Percentiles rank a stretch among this genome's conserved stretches.
Conservation (phyloP, 495 filamentous ascomycete species). For the Aspergillus saccharolyticus region DNA sequence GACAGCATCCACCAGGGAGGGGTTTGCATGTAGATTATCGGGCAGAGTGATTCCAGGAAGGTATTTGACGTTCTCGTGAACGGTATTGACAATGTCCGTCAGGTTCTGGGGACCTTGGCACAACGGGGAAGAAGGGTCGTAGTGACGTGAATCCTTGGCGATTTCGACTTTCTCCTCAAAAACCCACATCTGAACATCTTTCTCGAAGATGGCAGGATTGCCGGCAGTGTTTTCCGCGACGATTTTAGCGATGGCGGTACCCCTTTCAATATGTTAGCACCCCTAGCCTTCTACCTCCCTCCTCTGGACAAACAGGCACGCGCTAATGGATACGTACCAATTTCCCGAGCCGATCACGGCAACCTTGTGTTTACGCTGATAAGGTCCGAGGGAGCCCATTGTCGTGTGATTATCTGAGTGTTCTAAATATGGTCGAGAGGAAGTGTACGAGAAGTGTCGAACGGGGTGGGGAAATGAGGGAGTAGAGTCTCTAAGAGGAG, state of each 20-base stretch:
- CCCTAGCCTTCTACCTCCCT: not conserved
- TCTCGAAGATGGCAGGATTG: constrained; percentile 75
- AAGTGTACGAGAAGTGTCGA: constrained; percentile 12
- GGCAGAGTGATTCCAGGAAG: constrained; percentile 83
- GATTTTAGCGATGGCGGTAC: constrained; percentile 94
- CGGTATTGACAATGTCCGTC: constrained; percentile 80
- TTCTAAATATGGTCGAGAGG: constrained; percentile 9
- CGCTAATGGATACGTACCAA: constrained; percentile 54
- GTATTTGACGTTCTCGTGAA: constrained; percentile 98
- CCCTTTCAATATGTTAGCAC: constrained; percentile 47
- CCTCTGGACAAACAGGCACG: not conserved
- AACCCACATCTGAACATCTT: constrained; percentile 96
- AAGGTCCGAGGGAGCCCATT: constrained; percentile 42
- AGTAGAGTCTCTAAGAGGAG: constrained; percentile 2
- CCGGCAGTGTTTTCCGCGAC: constrained; percentile 82
- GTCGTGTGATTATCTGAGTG: constrained; percentile 2
- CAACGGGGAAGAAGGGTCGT: constrained; percentile 49
- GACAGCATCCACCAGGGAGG: constrained; percentile 76
- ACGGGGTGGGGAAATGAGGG: constrained; percentile 11
- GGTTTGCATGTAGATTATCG: constrained; percentile 80
- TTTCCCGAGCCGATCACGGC: constrained; percentile 94
- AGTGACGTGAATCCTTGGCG: constrained; percentile 57
- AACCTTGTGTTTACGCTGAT: constrained; percentile 80
- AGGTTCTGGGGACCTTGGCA: constrained; percentile 71
- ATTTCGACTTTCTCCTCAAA: constrained; percentile 81